A percentile compares a stretch with the other conserved stretches of the same genome.
Conservation (phyloP, 805 yeast genomes). For the Wickerhamomyces alni region DNA sequence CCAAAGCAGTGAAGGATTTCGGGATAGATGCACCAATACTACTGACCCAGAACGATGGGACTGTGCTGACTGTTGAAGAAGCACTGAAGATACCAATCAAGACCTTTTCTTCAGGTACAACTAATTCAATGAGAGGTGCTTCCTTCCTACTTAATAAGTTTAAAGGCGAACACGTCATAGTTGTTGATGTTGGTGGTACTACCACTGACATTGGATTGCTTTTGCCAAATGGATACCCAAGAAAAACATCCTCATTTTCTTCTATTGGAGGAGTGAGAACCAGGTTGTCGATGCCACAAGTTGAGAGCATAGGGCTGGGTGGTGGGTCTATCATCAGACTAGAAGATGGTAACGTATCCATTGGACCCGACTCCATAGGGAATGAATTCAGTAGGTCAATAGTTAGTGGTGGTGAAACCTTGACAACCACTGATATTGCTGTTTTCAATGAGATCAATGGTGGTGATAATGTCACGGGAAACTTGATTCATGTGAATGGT, state of each 20-base stretch:
- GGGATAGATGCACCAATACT: slow-evolving; percentile 36
- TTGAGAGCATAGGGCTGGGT: slow-evolving; percentile 44
- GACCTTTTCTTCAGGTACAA: slow-evolving; percentile 46
- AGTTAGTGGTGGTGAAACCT: slow-evolving; percentile 37
- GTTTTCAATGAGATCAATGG: slow-evolving; percentile 15
- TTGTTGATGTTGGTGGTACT: slow-evolving; percentile 46
- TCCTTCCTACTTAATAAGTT: slow-evolving; percentile 28
- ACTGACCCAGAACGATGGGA: slow-evolving; percentile 45
- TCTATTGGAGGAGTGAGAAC: slow-evolving; percentile 42
- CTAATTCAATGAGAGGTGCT: slow-evolving; percentile 45
- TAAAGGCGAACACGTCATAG: slow-evolving; percentile 27
- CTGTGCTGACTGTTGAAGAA: slow-evolving; percentile 36
- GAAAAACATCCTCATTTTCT: slow-evolving; percentile 39
- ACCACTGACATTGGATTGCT: slow-evolving; percentile 44
- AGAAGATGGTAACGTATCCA: slow-evolving; percentile 20
- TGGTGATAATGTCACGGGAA: slow-evolving; percentile 7
- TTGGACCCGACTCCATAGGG: slow-evolving; percentile 49
- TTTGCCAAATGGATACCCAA: slow-evolving; percentile 39
- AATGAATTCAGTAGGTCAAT: slow-evolving; percentile 29
- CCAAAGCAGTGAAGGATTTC: slow-evolving; percentile 28
- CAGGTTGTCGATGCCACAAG: slow-evolving; percentile 46
- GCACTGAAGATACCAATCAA: slow-evolving; percentile 37
- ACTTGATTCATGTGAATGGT: slow-evolving; percentile 22
- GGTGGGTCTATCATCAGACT: slow-evolving; percentile 42
- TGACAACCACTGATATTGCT: slow-evolving; percentile 36